Evolutionary conservation across 139 green algal genomes (phyloP), one percentile per base, ranked within the genome.

Genomic region (Monoraphidium neglectum): DNA sequence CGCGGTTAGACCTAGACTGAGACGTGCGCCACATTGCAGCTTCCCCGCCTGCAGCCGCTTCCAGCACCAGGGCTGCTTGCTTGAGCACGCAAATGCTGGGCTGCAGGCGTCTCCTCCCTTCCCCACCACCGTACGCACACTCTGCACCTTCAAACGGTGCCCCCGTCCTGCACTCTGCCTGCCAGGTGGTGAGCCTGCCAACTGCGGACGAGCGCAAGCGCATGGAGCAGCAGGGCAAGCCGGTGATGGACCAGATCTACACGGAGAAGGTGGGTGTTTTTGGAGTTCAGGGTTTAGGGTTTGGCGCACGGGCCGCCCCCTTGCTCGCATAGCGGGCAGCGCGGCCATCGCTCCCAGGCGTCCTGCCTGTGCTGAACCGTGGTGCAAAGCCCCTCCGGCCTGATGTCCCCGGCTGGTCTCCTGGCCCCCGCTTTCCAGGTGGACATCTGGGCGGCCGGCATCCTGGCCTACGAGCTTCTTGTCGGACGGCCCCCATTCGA

Each of bases 381-480:
- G n/a, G n/a, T n/a, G n/a, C n/a, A n/a, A n/a, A n/a, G n/a, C n/a
- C n/a, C n/a, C n/a, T n/a, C n/a, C n/a, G n/a, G n/a, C n/a, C n/a
- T n/a, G n/a, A n/a, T n/a, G n/a, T n/a, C n/a, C n/a, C n/a, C n/a
- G n/a, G n/a, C n/a, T n/a, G n/a, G n/a, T n/a, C n/a, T n/a, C n/a
- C n/a, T n/a, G n/a, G n/a, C n/a, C n/a, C n/a, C n/a, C n/a, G n/a
- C n/a, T n/a, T n/a, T n/a, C n/a, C n/a, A 78, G 69, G 74, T 77
- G 33, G 80, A 86, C 64, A 68, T 86, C 18, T 86, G 80, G 80
- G 75, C 80, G 18, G 59, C 76, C 30, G 86, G 83, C 18, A 70
- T 91, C 23, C 80, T 92, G 51, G 77, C 78, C 2, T 91, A 83
- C 36, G 83, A 91, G 78, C 81, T 92, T 49, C 62, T 87, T 38